phyloP scores from a whole-genome alignment of 192 early-diverging fungal species.

The Backusella morwellensis region DNA sequence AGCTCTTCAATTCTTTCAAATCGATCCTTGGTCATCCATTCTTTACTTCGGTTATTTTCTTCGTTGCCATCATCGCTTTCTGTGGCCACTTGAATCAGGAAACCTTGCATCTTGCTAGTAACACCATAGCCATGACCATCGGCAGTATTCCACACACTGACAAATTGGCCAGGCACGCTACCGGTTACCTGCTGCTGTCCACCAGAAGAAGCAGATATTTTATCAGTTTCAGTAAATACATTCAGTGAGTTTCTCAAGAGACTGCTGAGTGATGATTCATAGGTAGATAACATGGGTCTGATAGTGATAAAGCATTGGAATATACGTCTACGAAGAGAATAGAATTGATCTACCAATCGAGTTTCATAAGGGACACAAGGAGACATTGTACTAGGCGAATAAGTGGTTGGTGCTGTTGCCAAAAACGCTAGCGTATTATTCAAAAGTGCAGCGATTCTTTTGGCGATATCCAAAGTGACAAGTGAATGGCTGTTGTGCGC shows the following conservation, averaged over 20 bases:
- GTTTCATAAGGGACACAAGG: conserved; percentile 43
- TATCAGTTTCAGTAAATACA: conserved; percentile 54
- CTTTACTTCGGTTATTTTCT: conserved; percentile 40
- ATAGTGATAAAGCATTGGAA: conserved; percentile 71
- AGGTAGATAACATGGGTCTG: conserved; percentile 51
- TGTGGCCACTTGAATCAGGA: conserved; percentile 42
- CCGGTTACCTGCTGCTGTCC: conserved; percentile 45
- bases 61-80: conserved; percentile 37
- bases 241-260: conserved; percentile 45
- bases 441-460: conserved; percentile 70
- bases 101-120: conserved; percentile 51
- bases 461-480: conserved; percentile 71
- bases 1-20: conserved; percentile 37
- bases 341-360: conserved; percentile 47
- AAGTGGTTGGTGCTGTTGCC: conserved; percentile 47
- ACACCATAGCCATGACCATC: conserved; percentile 59
- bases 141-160: conserved; percentile 51
- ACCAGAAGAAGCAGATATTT: conserved; percentile 42
- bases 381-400: conserved; percentile 40
- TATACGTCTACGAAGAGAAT: conserved; percentile 59
- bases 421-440: conserved; percentile 71
- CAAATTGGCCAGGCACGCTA: conserved; percentile 45
- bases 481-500: conserved; percentile 63
- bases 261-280: conserved; percentile 46
- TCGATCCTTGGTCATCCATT: conserved; percentile 42